Conservation (phyloP, 192 early-diverging fungal genomes). For the Mortierella claussenii region DNA sequence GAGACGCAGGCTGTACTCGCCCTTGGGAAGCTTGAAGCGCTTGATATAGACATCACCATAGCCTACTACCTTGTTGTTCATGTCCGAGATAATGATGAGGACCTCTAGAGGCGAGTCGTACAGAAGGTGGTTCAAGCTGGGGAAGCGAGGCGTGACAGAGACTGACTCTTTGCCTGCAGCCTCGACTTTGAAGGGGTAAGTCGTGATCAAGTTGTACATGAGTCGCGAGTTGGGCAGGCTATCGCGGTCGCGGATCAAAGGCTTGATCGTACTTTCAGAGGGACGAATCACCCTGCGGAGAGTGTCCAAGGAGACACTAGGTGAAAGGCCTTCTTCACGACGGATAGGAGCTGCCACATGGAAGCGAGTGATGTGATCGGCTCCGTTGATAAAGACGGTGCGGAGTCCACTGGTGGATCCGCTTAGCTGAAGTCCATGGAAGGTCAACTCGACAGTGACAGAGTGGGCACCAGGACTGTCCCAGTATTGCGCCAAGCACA, state of each 20-base stretch:
- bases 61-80: slow-evolving; percentile 77
- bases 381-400: slow-evolving; percentile 51
- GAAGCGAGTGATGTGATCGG: slow-evolving; percentile 70
- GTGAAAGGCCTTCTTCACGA: slow-evolving; percentile 73
- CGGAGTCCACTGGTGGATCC: slow-evolving; percentile 55
- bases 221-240: slow-evolving; percentile 72
- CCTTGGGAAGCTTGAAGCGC: slow-evolving; percentile 75
- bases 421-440: slow-evolving; percentile 77
- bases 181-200: slow-evolving; percentile 78
- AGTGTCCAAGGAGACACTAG: slow-evolving; percentile 63
- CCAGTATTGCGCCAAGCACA: slow-evolving; percentile 92
- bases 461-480: slow-evolving; percentile 74
- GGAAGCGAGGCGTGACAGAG: slow-evolving; percentile 69
- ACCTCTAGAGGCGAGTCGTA: slow-evolving; percentile 86
- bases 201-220: slow-evolving; percentile 78
- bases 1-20: slow-evolving; percentile 86
- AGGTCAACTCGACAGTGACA: slow-evolving; percentile 77
- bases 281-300: slow-evolving; percentile 79
- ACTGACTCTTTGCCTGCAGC: slow-evolving; percentile 57
- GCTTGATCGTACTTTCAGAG: slow-evolving; percentile 65
- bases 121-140: slow-evolving; percentile 68
- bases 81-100: slow-evolving; percentile 81
- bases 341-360: slow-evolving; percentile 78
- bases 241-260: slow-evolving; percentile 79
- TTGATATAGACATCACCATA: slow-evolving; percentile 81